Base-by-base conservation (phyloP, 202 grass and related monocot species). In the Panicum virgatum region DNA sequence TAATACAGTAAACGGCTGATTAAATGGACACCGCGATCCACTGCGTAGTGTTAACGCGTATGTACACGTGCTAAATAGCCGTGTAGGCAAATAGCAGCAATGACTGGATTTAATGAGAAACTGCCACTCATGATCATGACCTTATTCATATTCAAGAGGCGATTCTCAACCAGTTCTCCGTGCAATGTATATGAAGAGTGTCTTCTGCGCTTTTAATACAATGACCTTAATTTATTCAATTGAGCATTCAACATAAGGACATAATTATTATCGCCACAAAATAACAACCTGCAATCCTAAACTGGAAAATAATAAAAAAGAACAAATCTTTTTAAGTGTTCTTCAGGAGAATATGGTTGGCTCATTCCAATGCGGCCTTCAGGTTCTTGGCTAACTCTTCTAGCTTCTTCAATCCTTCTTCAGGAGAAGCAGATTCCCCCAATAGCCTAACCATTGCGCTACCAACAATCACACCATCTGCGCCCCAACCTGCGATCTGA, bases 381-480 rank as follows among this genome's bases (percentile, higher is more conserved):
- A 98, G 85, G 26, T 78, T 88, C 80, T 80, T 91, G 5, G 90
- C 80, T 43, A 93, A 91, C 60, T 81, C 82, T 76, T 98, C 95
- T 3, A 98, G 85, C 51, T 91, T 88, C 75, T 91, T 94, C 54
- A 98, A 84, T 82, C 92, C 92, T 87, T 98, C 88, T 79, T 98
- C 90, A 19, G 95, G 82, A 68, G 90, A 91, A 29, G 85, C 84
- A 56, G 90, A 86, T 65, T 95, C 92, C 0, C 86, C 88, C 56
- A 95, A 78, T 44, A 86, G 75, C 52, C 77, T 98, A 80, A 98
- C 92, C 84, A 98, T 91, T 34, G 92, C 92, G 8, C 92, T 98
- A 23, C 95, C 95, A 0, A 98, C 56, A 5, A 98, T 98, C 60
- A 98, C 92, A 78, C 96, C 96, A 66, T 98, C 96, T 69, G 96